Conservation (phyloP, 2,329 filamentous ascomycete genomes). For the Penicillium sp. region DNA sequence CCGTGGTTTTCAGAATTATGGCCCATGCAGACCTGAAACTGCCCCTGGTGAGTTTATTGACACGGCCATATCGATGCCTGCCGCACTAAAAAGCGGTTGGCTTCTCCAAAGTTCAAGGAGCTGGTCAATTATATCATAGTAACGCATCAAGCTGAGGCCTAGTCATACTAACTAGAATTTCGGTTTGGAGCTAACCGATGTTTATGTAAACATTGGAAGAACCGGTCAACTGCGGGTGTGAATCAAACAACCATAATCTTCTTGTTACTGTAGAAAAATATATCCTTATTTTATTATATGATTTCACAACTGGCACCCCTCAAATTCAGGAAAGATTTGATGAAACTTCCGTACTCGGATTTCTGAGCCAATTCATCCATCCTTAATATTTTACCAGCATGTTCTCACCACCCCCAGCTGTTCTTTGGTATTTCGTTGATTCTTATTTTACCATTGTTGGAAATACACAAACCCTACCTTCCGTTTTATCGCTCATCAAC, state of each 20-base stretch:
- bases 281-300: background rate
- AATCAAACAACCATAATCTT: background rate
- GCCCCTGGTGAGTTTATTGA: background rate
- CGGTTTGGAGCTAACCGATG: background rate
- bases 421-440: background rate
- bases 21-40: background rate
- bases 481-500: background rate
- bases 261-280: background rate
- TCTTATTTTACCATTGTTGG: background rate
- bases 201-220: background rate
- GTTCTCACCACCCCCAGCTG: background rate
- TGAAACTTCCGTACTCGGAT: no score
- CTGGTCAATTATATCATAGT: background rate
- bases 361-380: background rate
- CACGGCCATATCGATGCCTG: background rate
- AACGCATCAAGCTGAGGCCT: background rate
- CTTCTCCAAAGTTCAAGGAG: background rate
- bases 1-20: background rate
- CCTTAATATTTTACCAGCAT: background rate
- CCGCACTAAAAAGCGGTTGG: background rate
- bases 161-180: background rate
- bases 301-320: background rate
- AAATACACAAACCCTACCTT: background rate
- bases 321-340: background rate
- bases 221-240: background rate